These are phyloP conservation scores for Penicillium concentricum DNA, from an alignment of 2,329 filamentous ascomycete species.

Conservation along the genomic window DNA sequence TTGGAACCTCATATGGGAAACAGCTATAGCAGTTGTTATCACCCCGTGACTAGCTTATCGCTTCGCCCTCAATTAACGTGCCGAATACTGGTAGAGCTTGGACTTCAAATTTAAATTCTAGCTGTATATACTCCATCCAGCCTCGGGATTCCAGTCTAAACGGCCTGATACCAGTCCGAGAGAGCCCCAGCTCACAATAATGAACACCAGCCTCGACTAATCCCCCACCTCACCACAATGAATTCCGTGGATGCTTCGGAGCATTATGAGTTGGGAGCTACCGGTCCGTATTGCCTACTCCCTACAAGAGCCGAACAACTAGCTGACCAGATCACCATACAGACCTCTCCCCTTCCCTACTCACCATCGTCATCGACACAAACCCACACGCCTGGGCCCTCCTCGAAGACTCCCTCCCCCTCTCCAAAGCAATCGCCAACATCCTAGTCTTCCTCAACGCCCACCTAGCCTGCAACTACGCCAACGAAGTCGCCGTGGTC, in stretches of 20 bases:
- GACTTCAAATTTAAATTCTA: neutral
- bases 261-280: slow-evolving; percentile 51
- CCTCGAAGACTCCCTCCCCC: slow-evolving; percentile 69
- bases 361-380: slow-evolving; percentile 90
- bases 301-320: neutral
- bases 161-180: neutral
- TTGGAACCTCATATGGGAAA: neutral
- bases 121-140: neutral
- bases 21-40: slow-evolving; percentile 7
- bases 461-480: slow-evolving; percentile 88
- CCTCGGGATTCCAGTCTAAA: neutral
- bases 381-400: slow-evolving; percentile 93
- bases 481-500: slow-evolving; percentile 88
- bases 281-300: slow-evolving; percentile 38
- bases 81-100: neutral
- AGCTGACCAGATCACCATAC: neutral
- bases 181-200: slow-evolving; percentile 9
- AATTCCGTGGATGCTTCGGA: slow-evolving; percentile 64
- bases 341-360: slow-evolving; percentile 71
- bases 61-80: neutral
- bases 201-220: slow-evolving; percentile 13
- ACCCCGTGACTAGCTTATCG: slow-evolving; percentile 12
- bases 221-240: slow-evolving; percentile 47
- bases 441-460: slow-evolving; percentile 96
- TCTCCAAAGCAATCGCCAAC: slow-evolving; percentile 81